Percentiles rank a stretch among this genome's conserved stretches.
These are phyloP conservation scores for Pichia phayaonensis DNA, from an alignment of 805 yeast genomes.

Conservation along the genomic window DNA sequence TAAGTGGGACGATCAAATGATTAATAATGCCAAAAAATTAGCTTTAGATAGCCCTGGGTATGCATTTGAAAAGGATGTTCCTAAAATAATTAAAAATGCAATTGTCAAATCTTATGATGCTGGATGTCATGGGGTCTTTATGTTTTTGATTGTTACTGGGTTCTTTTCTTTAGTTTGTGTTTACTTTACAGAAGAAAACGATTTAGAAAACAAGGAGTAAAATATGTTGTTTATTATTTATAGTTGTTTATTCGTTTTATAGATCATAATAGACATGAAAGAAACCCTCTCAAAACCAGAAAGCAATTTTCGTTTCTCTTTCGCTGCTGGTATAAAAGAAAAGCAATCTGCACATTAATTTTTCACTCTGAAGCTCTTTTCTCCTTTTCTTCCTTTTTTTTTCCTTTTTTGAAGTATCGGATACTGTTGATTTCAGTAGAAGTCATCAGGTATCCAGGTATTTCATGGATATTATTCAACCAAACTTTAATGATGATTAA, in stretches of 20 bases:
- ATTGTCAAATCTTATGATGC: conserved; percentile 41
- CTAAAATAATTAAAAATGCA: conserved; percentile 29
- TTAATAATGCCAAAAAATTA: conserved; percentile 8
- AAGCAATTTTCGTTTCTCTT: neutral
- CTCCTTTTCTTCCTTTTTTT: no score
- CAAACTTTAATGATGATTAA: conserved; percentile 30
- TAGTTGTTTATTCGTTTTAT: neutral
- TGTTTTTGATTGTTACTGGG: conserved; percentile 28
- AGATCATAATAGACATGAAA: neutral
- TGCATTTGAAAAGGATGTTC: conserved; percentile 23
- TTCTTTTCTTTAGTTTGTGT: conserved; percentile 5
- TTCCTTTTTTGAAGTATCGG: neutral
- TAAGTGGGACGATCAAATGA: conserved; percentile 6
- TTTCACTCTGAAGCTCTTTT: neutral
- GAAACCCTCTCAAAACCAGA: neutral
- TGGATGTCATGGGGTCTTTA: conserved; percentile 47
- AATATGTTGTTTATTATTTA: neutral
- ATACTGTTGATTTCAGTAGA: neutral
- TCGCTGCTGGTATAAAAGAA: neutral
- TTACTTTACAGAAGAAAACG: conserved; percentile 13
- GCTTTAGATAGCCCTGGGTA: conserved; percentile 19
- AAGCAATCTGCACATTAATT: neutral
- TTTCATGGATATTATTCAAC: neutral
- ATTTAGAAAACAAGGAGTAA: neutral
- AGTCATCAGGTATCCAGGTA: neutral